A percentile compares a stretch with the other conserved stretches of the same genome.
These are phyloP conservation scores for Acanthamoeba divionensis DNA, from an alignment of 208 protist species.

Conservation along the genomic window DNA sequence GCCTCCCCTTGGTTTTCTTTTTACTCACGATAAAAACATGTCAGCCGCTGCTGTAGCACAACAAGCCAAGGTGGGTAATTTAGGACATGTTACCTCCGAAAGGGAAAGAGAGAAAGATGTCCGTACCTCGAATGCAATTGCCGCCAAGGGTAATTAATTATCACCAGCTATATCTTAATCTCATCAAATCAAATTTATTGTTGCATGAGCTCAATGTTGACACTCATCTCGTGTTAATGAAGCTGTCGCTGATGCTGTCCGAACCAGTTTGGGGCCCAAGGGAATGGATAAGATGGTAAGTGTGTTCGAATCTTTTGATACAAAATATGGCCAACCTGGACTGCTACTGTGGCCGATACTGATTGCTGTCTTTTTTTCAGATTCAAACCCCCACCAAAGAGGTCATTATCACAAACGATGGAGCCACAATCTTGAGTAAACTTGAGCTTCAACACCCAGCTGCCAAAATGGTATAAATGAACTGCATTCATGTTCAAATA, in stretches of 20 bases:
- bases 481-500: not conserved
- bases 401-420: conserved; percentile 99
- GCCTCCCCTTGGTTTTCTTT: too few species aligned
- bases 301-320: not conserved
- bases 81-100: conserved; percentile 37
- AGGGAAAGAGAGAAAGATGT: conserved; percentile 89
- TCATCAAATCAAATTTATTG: too few species aligned
- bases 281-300: conserved; percentile 97
- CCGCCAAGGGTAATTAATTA: conserved; percentile 84
- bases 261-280: conserved; percentile 96
- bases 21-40: conserved; percentile 4
- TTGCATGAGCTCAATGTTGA: too few species aligned
- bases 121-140: conserved; percentile 90
- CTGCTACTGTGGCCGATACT: not conserved
- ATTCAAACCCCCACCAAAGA: conserved; percentile 86
- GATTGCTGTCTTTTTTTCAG: conserved; percentile 46
- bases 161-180: too few species aligned
- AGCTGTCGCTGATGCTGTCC: conserved; percentile 95
- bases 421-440: conserved; percentile 97
- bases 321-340: too few species aligned
- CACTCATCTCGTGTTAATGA: too few species aligned
- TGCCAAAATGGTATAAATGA: conserved; percentile 91
- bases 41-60: conserved; percentile 27
- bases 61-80: conserved; percentile 40
- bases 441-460: conserved; percentile 96